Base-by-base conservation (phyloP, 768 basidiomycete genomes). In the Lactifluus rugatus region DNA sequence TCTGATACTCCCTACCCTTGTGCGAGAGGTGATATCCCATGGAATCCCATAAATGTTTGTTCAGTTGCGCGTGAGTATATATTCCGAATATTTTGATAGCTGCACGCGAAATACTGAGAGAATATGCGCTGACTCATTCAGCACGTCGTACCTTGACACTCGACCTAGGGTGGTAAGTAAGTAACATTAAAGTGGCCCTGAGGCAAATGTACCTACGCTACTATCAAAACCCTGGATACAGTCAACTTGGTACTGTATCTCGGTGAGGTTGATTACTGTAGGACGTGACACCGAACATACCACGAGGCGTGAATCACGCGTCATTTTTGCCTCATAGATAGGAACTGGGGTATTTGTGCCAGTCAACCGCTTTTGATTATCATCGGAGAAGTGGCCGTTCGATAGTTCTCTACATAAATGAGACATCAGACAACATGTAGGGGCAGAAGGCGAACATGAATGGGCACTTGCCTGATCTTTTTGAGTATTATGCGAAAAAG, bases 241-340 rank as follows among this genome's bases (percentile, higher is more conserved):
- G 37, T 62, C 62, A 17, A 62, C 36, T 34, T 62, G 59, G 31
- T 71, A 71, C 70, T 69, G 56, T 10, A 53, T 2, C 9, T n/a
- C n/a, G 14, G 28, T 66, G 26, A 62, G 51, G 17, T 36, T 0
- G 14, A 23, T 17, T 11, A 23, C n/a, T 37, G 8, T 7, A 34
- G 14, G n/a, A 56, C 14, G 19, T 11, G 13, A 11, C 2, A 19
- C 19, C 25, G 25, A 23, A 52, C 59, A 17, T 17, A 62, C 62
- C 21, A 62, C 59, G 5, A 62, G 59, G n/a, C 62, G 62, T 11
- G 59, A 56, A 49, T 62, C 59, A 4, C 78, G 72, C 47, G 73
- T 77, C 64, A 86, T 81, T 66, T 84, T 86, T 0, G 86, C 86
- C 65, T 86, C 84, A 52, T 76, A 87, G 10, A 87, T 76, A 0